Base-by-base conservation (phyloP, 176 grass and related monocot species). In the Alopecurus myosuroides region DNA sequence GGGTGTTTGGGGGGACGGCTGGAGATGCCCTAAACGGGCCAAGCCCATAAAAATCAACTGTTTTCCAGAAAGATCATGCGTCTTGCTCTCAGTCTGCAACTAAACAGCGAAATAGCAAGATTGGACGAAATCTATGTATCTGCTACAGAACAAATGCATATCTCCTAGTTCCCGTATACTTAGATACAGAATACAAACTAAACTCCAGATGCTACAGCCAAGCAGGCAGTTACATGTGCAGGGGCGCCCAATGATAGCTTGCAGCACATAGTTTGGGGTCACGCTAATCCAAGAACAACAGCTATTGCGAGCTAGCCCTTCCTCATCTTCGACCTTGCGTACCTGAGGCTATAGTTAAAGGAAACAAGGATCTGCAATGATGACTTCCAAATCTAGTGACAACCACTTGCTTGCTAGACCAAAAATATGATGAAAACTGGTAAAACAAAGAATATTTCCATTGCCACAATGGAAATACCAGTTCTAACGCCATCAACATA, bases 291-390 rank as follows among this genome's bases (percentile, higher is more conserved):
- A 50, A 70, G 51, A 56, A 19, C 30, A 62, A n/a, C 29, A 2
- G 7, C 7, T 31, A 51, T 18, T 37, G 42, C 23, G 33, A 68
- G 37, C 76, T 90, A 94, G 79, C 29, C 77, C 42, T 76, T 92
- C 64, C 93, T 94, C 93, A 94, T 92, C 81, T 92, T 94, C n/a
- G 93, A 94, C 69, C 90, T 90, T 18, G 93, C 93, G 17, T 86
- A 95, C 84, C 87, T 95, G 86, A 33, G 70, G 49, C 78, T 84
- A 36, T 26, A 86, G 88, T 79, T 76, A 87, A 90, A 67, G 80
- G 55, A 85, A 88, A 78, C 72, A 85, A 82, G 22, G 62, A 39
- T 39, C 19, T 9, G 14, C 29, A 81, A 25, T 9, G n/a, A 25
- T 76, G 3, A 40, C 42, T 53, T 80, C 77, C 20, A 70, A 6